Evolutionary conservation across 805 yeast genomes (phyloP), one percentile per base, ranked within the genome.

Genomic region (Candida multigemmis): DNA sequence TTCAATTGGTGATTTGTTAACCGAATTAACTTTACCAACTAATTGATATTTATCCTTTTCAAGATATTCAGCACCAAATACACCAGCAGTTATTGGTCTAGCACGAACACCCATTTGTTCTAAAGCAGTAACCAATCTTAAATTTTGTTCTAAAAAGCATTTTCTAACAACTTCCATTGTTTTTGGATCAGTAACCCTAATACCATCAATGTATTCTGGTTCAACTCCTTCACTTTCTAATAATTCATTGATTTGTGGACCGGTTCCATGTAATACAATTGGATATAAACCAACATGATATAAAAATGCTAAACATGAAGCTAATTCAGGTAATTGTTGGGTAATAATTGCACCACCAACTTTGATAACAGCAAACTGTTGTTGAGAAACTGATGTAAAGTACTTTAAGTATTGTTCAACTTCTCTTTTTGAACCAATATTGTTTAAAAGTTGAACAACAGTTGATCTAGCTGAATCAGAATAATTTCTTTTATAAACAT

Each of bases 301-400:
- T 39, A 91, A 65, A 56, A 91, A 91, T 4, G 97, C 96, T 37
- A 91, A 66, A 47, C 96, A 87, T 1, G 95, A 83, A 0, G 98
- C 98, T 42, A 91, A 65, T 58, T 89, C 95, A 7, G 86, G 81
- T 37, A 91, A 62, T 44, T 89, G 91, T 42, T 91, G 93, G 24
- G 97, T 89, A 53, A 91, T 91, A 46, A 91, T 89, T 20, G 98
- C 99, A 38, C 99, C 99, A 21, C 99, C 99, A 23, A 91, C 98
- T 54, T 91, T 91, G 57, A 91, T 91, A 23, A 91, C 96, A 3
- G 99, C 99, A 46, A 91, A 91, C 48, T 91, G 96, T 52, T 91
- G 97, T 41, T 86, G 87, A 5, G 86, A 78, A 11, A 91, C 97
- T 17, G 96, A 85, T 2, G 97, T 87, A 67, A 91, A 91, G 56